Base-by-base conservation (phyloP, 805 yeast species). In the Wickerhamiella allomyrinae region DNA sequence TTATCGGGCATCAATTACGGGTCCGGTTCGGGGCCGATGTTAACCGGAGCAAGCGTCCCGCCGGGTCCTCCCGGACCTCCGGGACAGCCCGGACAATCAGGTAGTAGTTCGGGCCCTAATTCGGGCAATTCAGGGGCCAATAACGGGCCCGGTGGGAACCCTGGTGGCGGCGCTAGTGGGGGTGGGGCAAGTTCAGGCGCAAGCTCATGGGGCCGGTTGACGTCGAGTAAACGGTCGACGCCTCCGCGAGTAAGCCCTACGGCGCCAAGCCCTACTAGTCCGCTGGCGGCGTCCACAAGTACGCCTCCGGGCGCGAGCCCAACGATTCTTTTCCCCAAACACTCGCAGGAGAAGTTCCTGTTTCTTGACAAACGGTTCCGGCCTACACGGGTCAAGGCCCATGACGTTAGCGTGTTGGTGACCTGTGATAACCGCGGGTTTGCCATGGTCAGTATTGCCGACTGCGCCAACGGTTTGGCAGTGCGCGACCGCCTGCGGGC, bases 341-440 rank as follows among this genome's bases (percentile, higher is more conserved):
- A 14, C 17, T 27, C 50, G 17, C 43, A 50, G 13, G 54, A 50
- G 27, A 50, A 50, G 41, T 50, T 49, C 37, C 41, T 50, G 39
- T 50, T 52, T 29, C 37, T 53, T 20, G 50, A 50, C 29, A 39
- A 45, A 24, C 41, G 39, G 4, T 34, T 53, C 22, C 43, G 55
- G 55, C 49, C 78, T 66, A 19, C 54, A 53, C 40, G 62, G 7
- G 35, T 23, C 11, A 59, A 41, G 57, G 49, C 38, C 21, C 49
- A 46, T 6, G 52, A 53, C 8, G 50, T 50, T n/a, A 39, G 54
- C 46, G 60, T 83, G 3, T 59, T 86, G 39, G 72, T 73, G 0
- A 79, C 94, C 0, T 58, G 60, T n/a, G 87, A 87, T 55, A 77
- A 78, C 49, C 51, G 50, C 13, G 60, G 58, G 11, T 87, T 73